A percentile compares a stretch with the other conserved stretches of the same genome.
Conservation (phyloP, 306 rosid species). For the Vigna nakashimae region DNA sequence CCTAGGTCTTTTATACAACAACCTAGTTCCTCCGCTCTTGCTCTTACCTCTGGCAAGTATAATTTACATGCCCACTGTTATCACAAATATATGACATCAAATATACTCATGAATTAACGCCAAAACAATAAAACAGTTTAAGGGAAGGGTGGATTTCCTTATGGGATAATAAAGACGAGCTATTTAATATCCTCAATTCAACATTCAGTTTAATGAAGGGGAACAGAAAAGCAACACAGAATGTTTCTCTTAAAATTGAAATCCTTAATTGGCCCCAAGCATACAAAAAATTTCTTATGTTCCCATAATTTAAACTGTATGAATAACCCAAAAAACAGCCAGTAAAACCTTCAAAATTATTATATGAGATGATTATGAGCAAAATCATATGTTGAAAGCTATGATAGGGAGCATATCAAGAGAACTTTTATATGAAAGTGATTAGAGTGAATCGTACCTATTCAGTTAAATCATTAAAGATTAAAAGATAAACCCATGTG, state of each 20-base stretch:
- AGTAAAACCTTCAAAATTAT: neutral
- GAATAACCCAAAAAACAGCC: slow-evolving; percentile 20
- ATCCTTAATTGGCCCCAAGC: slow-evolving; percentile 20
- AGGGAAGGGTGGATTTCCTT: neutral
- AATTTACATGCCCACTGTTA: neutral
- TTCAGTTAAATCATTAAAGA: neutral
- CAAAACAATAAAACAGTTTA: neutral
- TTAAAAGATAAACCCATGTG: neutral
- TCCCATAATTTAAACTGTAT: slow-evolving; percentile 7
- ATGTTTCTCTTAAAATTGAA: slow-evolving; percentile 1
- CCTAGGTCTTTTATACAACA: slow-evolving; percentile 1
- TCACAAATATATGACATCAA: slow-evolving; percentile 4
- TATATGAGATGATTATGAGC: slow-evolving; percentile 18
- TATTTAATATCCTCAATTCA: slow-evolving; percentile 22
- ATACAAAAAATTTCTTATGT: neutral
- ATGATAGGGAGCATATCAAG: neutral
- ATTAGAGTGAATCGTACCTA: neutral
- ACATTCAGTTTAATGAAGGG: neutral
- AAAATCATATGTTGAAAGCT: neutral
- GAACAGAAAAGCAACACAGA: neutral
- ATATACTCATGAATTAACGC: slow-evolving; percentile 29
- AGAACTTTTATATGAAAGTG: neutral
- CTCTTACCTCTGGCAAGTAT: slow-evolving; percentile 24
- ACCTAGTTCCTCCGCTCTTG: slow-evolving; percentile 31
- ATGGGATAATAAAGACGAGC: slow-evolving; percentile 1